Base-by-base conservation (phyloP, 2,329 filamentous ascomycete genomes). In the Pseudocercospora eumusae region DNA sequence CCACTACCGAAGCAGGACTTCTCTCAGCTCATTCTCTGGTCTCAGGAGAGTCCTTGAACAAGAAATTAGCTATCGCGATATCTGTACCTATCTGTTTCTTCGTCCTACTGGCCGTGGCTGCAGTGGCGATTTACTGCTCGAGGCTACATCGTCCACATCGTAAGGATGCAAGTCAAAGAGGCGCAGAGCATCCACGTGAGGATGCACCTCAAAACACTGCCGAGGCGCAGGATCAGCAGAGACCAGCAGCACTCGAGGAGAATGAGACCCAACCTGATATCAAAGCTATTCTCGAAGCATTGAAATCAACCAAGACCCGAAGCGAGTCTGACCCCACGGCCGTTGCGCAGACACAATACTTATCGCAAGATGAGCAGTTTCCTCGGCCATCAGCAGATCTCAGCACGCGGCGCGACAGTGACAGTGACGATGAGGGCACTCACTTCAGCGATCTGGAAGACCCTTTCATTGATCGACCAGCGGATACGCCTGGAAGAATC, bases 371-470 rank as follows among this genome's bases (percentile, higher is more conserved):
- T 11, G 28, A 54, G 27, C 52, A 54, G 52, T 28, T 5, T 20
- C 2, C 28, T 10, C 18, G 25, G 28, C 13, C 27, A 13, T 8
- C 28, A 54, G 21, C 28, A 3, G 25, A 23, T 13, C 25, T 36
- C 52, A 20, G 52, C 18, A 9, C 28, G 27, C 28, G 7, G 27
- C 6, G 47, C 27, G 56, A 52, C 4, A 57, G 50, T 45, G 31
- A 33, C 44, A 61, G 57, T 42, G 60, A 64, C 33, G 52, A 62
- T 15, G 33, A 49, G 15, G 60, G 54, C 4, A 53, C 54, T 1
- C 53, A 62, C 33, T 62, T 67, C 54, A 65, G 57, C 28, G 63
- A 57, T 3, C 55, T 67, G 1, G 63, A 64, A 18, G 63, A 67
- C 36, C 65, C 63, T 3, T 67, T 65, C 55, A 40, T 60, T 13